Percentiles rank a stretch among this genome's conserved stretches.
Conservation (phyloP, 2,329 filamentous ascomycete genomes). For the Aspergillus fructus region DNA sequence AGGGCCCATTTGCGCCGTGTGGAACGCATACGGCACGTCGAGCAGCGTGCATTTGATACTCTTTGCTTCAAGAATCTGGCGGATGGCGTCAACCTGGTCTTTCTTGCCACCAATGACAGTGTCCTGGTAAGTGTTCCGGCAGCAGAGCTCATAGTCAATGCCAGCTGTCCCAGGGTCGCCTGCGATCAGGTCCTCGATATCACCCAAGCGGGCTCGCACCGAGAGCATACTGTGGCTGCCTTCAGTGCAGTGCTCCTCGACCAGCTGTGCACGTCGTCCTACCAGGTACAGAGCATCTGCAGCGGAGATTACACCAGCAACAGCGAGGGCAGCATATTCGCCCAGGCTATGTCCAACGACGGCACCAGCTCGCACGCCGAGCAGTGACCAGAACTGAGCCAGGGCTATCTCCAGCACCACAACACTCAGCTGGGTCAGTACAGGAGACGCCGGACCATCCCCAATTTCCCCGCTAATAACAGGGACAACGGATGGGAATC, state of each 20-base stretch:
- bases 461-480: conserved; percentile 42
- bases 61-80: conserved; percentile 49
- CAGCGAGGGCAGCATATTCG: conserved; percentile 37
- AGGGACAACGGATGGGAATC: conserved; percentile 27
- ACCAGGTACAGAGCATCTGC: conserved; percentile 61
- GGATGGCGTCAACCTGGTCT: conserved; percentile 58
- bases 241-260: conserved; percentile 64
- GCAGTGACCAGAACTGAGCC: conserved; percentile 27
- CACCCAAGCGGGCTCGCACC: conserved; percentile 45
- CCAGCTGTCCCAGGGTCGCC: neutral
- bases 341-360: conserved; percentile 52
- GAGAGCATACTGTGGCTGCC: conserved; percentile 68
- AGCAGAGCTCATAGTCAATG: conserved; percentile 55
- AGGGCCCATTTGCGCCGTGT: conserved; percentile 21
- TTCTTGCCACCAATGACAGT: conserved; percentile 67
- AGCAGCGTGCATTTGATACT: conserved; percentile 63
- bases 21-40: conserved; percentile 63
- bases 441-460: conserved; percentile 2
- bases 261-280: conserved; percentile 65
- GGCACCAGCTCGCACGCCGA: conserved; percentile 44
- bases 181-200: conserved; percentile 40
- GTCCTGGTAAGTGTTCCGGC: conserved; percentile 73
- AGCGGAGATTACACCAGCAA: conserved; percentile 33
- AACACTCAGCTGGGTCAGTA: conserved; percentile 37
- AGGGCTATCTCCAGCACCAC: conserved; percentile 44